A percentile compares a stretch with the other conserved stretches of the same genome.
phyloP scores from a whole-genome alignment of 1,284 basidiomycete species.

The Coniferiporia weirii region DNA sequence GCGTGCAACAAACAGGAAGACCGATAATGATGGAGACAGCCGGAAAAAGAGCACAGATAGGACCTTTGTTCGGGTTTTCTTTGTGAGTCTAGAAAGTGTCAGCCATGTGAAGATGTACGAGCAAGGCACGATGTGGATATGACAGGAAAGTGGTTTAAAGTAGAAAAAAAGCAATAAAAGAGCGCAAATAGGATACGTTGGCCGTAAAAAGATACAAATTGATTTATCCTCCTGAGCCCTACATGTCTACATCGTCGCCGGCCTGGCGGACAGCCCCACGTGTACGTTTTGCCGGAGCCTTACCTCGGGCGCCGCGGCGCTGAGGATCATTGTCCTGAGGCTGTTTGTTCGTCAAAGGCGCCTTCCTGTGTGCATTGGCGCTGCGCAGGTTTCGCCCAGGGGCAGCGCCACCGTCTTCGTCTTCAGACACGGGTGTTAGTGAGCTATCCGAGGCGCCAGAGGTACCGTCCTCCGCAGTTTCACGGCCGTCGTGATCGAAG shows the following conservation, averaged over 20 bases:
- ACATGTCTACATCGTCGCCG: background rate
- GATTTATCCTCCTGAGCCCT: background rate
- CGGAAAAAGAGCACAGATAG: background rate
- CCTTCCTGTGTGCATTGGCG: slow-evolving; percentile 4
- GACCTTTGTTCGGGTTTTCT: background rate
- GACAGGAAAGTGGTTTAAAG: background rate
- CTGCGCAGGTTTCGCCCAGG: background rate
- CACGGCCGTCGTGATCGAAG: background rate
- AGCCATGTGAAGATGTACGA: background rate
- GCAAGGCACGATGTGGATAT: background rate
- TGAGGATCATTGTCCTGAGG: background rate
- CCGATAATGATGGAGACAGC: background rate
- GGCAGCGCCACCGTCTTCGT: background rate
- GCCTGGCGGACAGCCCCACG: background rate
- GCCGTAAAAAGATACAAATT: background rate
- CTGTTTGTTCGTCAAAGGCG: background rate
- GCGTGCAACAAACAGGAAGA: background rate
- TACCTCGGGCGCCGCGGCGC: background rate
- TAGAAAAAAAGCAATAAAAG: background rate
- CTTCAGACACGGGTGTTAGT: slow-evolving; percentile 7
- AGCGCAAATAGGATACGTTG: background rate
- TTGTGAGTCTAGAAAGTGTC: background rate
- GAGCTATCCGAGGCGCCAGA: background rate
- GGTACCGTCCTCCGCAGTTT: background rate
- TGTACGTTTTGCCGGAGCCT: slow-evolving; percentile 10